phyloP scores from a whole-genome alignment of 495 filamentous ascomycete species.

The Trichoderma parareesei region DNA sequence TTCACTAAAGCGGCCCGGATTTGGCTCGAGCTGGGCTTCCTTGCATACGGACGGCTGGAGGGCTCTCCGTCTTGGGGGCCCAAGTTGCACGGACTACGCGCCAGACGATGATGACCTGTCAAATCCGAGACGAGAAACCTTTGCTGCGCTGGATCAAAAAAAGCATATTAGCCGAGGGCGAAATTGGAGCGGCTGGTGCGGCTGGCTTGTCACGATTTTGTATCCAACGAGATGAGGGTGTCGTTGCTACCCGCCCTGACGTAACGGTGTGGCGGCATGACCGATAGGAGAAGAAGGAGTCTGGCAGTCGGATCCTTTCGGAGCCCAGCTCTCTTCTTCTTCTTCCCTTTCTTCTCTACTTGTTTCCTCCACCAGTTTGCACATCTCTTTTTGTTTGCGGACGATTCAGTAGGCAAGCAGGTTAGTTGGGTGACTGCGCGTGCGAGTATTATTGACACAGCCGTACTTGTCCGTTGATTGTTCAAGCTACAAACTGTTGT shows the following conservation, averaged over 20 bases:
- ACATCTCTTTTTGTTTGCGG: too few species aligned
- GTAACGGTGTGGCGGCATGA: neutral
- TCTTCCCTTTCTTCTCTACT: too few species aligned
- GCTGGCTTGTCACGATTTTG: neutral
- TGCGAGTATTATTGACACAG: too few species aligned
- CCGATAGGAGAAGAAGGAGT: neutral
- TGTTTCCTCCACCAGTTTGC: neutral
- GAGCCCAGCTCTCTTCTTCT: too few species aligned
- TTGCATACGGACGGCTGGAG: neutral
- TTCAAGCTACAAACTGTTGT: too few species aligned
- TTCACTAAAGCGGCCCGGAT: neutral
- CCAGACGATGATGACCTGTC: slow-evolving; percentile 4
- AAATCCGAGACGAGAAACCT: neutral
- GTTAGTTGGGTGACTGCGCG: too few species aligned
- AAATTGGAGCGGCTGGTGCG: neutral
- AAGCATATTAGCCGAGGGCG: neutral
- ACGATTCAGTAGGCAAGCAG: too few species aligned
- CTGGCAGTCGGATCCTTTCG: too few species aligned
- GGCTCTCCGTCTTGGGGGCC: neutral
- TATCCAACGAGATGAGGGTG: neutral
- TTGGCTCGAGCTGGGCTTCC: neutral
- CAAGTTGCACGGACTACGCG: neutral
- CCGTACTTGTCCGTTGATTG: too few species aligned
- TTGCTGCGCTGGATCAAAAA: neutral
- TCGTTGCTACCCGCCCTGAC: slow-evolving; percentile 1